Percentiles rank a stretch among this genome's conserved stretches.
Evolutionary conservation across 1,284 basidiomycete species (phyloP).

Genomic region (Melampsora abietis-canadensis): DNA sequence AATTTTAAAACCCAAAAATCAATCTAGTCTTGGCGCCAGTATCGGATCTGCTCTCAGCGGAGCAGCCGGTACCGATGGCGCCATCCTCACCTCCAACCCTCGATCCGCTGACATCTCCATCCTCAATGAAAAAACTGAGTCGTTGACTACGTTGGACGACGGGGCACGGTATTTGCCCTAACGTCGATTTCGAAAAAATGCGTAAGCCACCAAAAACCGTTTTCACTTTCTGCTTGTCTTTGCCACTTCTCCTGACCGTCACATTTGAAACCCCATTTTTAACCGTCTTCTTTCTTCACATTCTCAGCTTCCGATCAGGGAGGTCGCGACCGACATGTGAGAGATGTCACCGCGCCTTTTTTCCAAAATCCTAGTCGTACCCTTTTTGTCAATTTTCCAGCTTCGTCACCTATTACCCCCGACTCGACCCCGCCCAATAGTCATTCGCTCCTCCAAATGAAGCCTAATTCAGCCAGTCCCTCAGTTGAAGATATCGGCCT

Average conservation of each 20-base stretch:
- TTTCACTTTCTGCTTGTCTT: background rate
- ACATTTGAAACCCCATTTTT: background rate
- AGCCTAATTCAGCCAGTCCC: background rate
- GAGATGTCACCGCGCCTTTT: slow-evolving; percentile 43
- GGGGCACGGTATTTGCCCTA: slow-evolving; percentile 34
- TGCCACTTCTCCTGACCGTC: background rate
- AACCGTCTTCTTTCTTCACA: background rate
- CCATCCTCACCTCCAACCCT: slow-evolving; percentile 5
- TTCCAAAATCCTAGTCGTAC: slow-evolving; percentile 23
- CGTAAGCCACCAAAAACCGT: slow-evolving; percentile 4
- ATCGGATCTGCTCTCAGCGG: slow-evolving; percentile 42
- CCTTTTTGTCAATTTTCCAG: slow-evolving; percentile 42
- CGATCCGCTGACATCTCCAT: slow-evolving; percentile 22
- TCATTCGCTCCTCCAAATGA: slow-evolving; percentile 10
- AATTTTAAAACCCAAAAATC: slow-evolving; percentile 38
- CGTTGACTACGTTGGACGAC: slow-evolving; percentile 44
- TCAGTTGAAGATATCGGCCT: background rate
- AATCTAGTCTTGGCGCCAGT: slow-evolving; percentile 44
- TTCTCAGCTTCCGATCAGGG: slow-evolving; percentile 39
- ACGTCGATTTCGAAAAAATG: slow-evolving; percentile 41
- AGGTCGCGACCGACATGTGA: slow-evolving; percentile 45
- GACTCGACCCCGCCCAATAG: slow-evolving; percentile 13
- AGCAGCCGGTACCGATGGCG: slow-evolving; percentile 43
- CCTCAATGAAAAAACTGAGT: slow-evolving; percentile 22
- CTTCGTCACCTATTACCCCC: slow-evolving; percentile 35